Base-by-base conservation (phyloP, 345 rosid genomes). In the Lumnitzera racemosa region DNA sequence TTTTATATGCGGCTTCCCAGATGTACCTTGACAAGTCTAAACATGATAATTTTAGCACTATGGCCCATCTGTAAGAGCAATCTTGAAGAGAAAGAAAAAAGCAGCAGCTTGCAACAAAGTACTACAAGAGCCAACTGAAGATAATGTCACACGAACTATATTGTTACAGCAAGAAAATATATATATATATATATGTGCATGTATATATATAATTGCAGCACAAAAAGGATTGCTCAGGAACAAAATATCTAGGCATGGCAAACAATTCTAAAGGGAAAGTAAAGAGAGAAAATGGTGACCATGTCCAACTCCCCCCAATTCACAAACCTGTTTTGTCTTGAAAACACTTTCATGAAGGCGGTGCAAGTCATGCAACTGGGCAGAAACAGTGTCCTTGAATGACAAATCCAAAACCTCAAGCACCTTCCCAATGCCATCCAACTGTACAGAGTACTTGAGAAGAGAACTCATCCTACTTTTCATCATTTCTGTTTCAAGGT, bases 241-340 rank as follows among this genome's bases (percentile, higher is more conserved):
- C 1, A 36, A 36, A 36, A 36, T 4, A 36, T 3, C 43, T 9
- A 36, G 9, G 43, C 43, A 7, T 36, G 6, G 10, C 43, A 36
- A 29, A 36, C 4, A 23, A 54, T 54, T 54, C 23, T 54, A 23
- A 54, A 54, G 15, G 13, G 31, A 54, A 31, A 54, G n/a, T 54
- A 23, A 54, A 54, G 24, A 54, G 15, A 15, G 48, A 51, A 15
- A 15, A 50, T 27, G 23, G n/a, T 25, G 14, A 13, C 20, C 16
- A 67, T 46, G 50, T 29, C 13, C 15, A 7, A 53, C 24, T 53
- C 3, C 15, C 27, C 61, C 46, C 46, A 36, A 54, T 69, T 68
- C 59, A 24, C 74, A 64, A 62, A 95, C 99, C 97, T 90, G 99
- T 70, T 90, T 95, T 58, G 96, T 78, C 78, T 86, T 95, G 56